Base-by-base conservation (phyloP, 2,329 filamentous ascomycete genomes). In the Beauveria sp. region DNA sequence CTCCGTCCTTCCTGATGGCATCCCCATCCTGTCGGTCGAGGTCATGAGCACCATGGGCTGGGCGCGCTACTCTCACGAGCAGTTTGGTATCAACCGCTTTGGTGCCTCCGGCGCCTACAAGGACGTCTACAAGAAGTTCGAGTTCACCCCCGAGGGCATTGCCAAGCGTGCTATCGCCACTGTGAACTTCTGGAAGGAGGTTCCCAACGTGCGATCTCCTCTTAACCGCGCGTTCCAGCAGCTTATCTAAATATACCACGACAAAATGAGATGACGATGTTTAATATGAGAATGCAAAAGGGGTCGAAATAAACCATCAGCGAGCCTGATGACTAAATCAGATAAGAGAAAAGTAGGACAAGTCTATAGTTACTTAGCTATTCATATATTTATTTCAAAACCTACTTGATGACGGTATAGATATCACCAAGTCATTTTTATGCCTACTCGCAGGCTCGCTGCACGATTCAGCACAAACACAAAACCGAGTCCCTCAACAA, bases 81-180 rank as follows among this genome's bases (percentile, higher is more conserved):
- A 99, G 82, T 99, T 99, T 72, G 94, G 94, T 75, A 87, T 99
- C 68, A 99, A 99, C 89, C 87, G 94, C 75, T 99, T 99, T 78
- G 94, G 94, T 86, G 93, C 93, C 68, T 96, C 91, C 61, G 94
- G 93, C 71, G 89, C 93, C 68, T 97, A 97, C 84, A 93, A 93
- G 88, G 88, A 97, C 71, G 92, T 99, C 64, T 99, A 99, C 85
- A 89, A 90, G 90, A 97, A 97, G 86, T 99, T 99, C 80, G 94
- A 97, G 79, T 97, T 99, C 83, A 99, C 93, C 55, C 90, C 94
- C 59, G 93, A 96, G 79, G 94, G 94, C 67, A 90, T 99, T 75
- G 83, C 90, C 80, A 97, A 97, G 89, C 92, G 94, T 71, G 94
- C 93, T 64, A 77, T 91, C 66, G 88, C 89, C 69, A 99, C 94